These are phyloP conservation scores for Artemisia tridentata DNA, from an alignment of 129 eudicot species.

Conservation along the genomic window DNA sequence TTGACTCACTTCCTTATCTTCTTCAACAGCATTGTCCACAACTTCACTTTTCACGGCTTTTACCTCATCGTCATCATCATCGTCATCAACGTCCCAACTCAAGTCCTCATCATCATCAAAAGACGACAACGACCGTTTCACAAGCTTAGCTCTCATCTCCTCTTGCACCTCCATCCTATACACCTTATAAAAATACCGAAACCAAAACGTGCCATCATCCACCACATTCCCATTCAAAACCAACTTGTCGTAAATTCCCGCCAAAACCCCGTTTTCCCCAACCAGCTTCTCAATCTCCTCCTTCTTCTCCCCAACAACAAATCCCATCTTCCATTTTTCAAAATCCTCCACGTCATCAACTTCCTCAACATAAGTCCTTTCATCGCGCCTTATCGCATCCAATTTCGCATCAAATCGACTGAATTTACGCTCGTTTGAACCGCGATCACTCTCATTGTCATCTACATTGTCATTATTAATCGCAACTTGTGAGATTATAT, in stretches of 20 bases:
- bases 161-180: constrained; percentile 69
- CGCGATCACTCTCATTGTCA: constrained; percentile 9
- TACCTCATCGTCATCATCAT: constrained; percentile 33
- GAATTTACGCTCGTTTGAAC: constrained; percentile 33
- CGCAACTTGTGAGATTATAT: constrained; percentile 57
- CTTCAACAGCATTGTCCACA: neutral
- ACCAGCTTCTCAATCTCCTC: constrained; percentile 59
- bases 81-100: constrained; percentile 95
- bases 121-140: constrained; percentile 60
- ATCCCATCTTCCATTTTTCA: constrained; percentile 65
- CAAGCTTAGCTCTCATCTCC: constrained; percentile 75
- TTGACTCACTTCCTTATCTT: too few relatives aligned
- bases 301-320: constrained; percentile 58
- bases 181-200: constrained; percentile 71
- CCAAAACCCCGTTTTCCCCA: constrained; percentile 58
- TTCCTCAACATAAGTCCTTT: constrained; percentile 52
- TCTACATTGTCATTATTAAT: neutral
- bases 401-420: constrained; percentile 73
- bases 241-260: constrained; percentile 45
- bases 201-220: constrained; percentile 72
- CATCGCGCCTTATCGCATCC: constrained; percentile 57
- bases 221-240: constrained; percentile 56
- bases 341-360: constrained; percentile 77
- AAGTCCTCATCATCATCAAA: constrained; percentile 81
- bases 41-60: neutral